Evolutionary conservation across 768 basidiomycete species (phyloP), one percentile per base, ranked within the genome.

Genomic region (Myochromella boudieri): DNA sequence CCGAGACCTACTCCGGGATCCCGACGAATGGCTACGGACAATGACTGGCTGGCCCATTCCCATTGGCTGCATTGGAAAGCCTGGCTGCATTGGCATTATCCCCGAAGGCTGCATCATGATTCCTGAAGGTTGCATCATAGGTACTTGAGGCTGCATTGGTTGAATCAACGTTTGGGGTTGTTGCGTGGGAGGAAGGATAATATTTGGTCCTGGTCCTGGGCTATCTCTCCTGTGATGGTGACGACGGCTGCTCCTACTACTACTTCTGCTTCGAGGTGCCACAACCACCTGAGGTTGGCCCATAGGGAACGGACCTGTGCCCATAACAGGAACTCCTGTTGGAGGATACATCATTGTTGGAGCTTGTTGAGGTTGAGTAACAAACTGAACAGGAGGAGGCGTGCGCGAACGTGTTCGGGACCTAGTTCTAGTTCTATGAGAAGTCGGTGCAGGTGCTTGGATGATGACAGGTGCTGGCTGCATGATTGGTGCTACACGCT

Each of bases 381-480:
- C 14, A 18, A 18, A 14, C 27, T 15, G 21, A 17, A 26, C 22
- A 3, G 22, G 21, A 20, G 8, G 36, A 18, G 37, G 17, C 12
- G 29, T 18, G 10, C 38, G 36, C 11, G 50, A 43, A 15, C 14
- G 42, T 0, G 51, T 43, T 18, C 42, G 46, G 1, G 51, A 48
- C 17, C 39, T 28, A 6, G n/a, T n/a, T n/a, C n/a, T n/a, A n/a
- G n/a, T n/a, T n/a, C n/a, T n/a, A n/a, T n/a, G n/a, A n/a, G 51
- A 45, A 5, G 34, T 12, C 18, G 12, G 39, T n/a, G 37, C 21
- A 10, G 44, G 43, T 1, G 27, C 24, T 8, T 32, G 34, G 11
- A 53, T 6, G 15, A 54, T 43, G 9, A 54, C 32, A 33, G 46
- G 3, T 12, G 31, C 27, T 25, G 2, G 46, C n/a, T 18, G 21